These are phyloP conservation scores for Fusarium pilosicola DNA, from an alignment of 2,329 filamentous ascomycete species.

Conservation along the genomic window DNA sequence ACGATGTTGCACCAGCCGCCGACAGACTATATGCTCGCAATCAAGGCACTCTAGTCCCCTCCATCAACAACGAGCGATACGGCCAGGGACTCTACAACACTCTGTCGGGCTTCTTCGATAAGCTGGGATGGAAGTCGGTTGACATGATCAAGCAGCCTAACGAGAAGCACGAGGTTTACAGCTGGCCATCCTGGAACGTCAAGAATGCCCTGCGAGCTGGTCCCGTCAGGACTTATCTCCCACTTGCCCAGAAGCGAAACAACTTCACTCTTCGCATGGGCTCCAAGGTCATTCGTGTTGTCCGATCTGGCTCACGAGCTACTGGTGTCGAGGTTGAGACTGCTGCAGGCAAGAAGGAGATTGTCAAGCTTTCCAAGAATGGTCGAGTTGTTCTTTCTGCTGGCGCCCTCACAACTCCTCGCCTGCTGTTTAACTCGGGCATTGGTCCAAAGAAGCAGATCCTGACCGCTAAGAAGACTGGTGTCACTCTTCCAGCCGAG, in stretches of 20 bases:
- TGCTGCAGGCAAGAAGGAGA: conserved; percentile 58
- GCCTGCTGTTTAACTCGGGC: conserved; percentile 67
- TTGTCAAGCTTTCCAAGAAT: conserved; percentile 66
- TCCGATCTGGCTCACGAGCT: conserved; percentile 68
- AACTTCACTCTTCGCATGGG: conserved; percentile 75
- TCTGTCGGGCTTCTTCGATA: conserved; percentile 65
- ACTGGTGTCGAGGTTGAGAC: conserved; percentile 72
- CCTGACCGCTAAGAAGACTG: conserved; percentile 60
- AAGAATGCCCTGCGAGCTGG: conserved; percentile 71
- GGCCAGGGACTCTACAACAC: conserved; percentile 72
- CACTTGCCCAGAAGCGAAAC: conserved; percentile 63
- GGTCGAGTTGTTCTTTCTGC: conserved; percentile 75
- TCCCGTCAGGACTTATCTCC: conserved; percentile 77
- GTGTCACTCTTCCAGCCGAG: conserved; percentile 59
- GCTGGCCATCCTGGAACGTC: conserved; percentile 75
- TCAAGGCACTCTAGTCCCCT: conserved; percentile 65
- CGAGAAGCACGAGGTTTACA: conserved; percentile 72
- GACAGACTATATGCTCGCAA: conserved; percentile 68
- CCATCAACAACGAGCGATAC: conserved; percentile 72
- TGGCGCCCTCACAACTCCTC: conserved; percentile 73
- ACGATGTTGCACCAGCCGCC: conserved; percentile 66
- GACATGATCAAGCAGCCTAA: conserved; percentile 68
- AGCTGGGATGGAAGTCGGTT: conserved; percentile 71
- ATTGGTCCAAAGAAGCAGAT: conserved; percentile 72
- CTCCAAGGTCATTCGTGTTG: conserved; percentile 70